Base-by-base conservation (phyloP, 306 rosid genomes). In the Dalbergia cultrata region DNA sequence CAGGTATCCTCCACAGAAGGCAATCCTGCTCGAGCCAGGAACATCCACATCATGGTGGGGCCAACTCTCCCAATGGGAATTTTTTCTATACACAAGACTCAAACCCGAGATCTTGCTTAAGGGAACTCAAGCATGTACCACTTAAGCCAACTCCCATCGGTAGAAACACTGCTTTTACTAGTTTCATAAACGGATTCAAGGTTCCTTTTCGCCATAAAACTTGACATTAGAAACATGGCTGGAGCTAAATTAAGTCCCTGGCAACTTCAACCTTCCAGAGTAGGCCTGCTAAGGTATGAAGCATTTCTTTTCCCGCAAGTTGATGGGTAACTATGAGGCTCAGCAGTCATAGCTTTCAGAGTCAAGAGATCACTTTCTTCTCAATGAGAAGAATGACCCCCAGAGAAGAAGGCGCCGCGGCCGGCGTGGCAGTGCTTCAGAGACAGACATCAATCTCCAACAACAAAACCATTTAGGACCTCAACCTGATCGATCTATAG, bases 301-400 rank as follows among this genome's bases (percentile, higher is more conserved):
- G 74, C 31, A 19, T 37, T 2, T 26, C 31, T 26, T 45, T 21
- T 69, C 41, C 34, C 63, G 62, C 22, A 63, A 79, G 62, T 62
- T 87, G 83, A 94, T 90, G 97, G 90, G 70, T 52, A 81, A 18
- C 70, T 85, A 88, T 71, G 93, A 89, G 59, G 81, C 84, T 75
- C 79, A 74, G 77, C 77, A 85, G 81, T 70, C 90, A 77, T 82
- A 92, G 73, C 90, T 90, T 78, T 69, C 90, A n/a, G 84, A 79
- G 31, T 34, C 67, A 37, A 82, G 61, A 70, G 90, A 85, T 57
- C 76, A 57, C 65, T 65, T 77, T 80, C 80, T 66, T 74, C 26
- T 34, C 34, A 80, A 73, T 35, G 89, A 91, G 78, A 90, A 80
- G 37, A 86, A 21, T 60, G 81, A 65, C 69, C 75, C 86, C 52